Evolutionary conservation across 129 eudicot species (phyloP).

Genomic region (carrot (Daucus carota)): DNA sequence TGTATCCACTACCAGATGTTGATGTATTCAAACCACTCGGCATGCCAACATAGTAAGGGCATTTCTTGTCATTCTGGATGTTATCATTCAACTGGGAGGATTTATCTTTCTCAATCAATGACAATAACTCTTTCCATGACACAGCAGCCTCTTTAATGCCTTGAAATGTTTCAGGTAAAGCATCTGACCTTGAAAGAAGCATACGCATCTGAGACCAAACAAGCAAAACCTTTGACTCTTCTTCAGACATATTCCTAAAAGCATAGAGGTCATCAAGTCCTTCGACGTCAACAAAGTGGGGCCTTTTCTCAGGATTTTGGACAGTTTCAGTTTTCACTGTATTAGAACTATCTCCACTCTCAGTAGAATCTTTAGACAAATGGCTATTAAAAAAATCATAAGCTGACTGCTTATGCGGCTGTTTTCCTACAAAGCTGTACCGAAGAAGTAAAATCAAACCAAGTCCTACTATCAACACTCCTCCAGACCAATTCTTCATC

Average conservation of each 20-base stretch:
- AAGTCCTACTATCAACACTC: conserved; percentile 58
- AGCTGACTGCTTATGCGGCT: conserved; percentile 62
- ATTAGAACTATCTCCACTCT: conserved; percentile 6
- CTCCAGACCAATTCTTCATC: conserved; percentile 93
- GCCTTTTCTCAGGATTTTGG: conserved; percentile 20
- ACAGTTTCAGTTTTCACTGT: conserved; percentile 15
- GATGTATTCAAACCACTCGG: conserved; percentile 22
- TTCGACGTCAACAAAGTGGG: conserved; percentile 40
- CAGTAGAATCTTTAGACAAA: conserved; percentile 10
- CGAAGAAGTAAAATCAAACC: conserved; percentile 54
- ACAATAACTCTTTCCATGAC: conserved; percentile 55
- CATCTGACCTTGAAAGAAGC: conserved; percentile 75
- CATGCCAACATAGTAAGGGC: conserved; percentile 51
- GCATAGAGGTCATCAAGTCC: conserved; percentile 56
- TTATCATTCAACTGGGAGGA: conserved; percentile 17
- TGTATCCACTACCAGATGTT: conserved; percentile 20
- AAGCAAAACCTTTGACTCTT: conserved; percentile 41
- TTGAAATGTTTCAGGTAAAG: conserved; percentile 68
- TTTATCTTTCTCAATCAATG: conserved; percentile 28
- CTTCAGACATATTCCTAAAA: conserved; percentile 39
- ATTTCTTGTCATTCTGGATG: conserved; percentile 24
- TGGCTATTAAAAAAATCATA: conserved; percentile 65
- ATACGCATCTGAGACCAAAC: conserved; percentile 63
- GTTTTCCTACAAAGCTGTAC: conserved; percentile 46
- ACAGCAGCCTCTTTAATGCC: conserved; percentile 76